Evolutionary conservation across 192 early-diverging fungal genomes (phyloP), one percentile per base, ranked within the genome.

Genomic region (Coemansia sp.): DNA sequence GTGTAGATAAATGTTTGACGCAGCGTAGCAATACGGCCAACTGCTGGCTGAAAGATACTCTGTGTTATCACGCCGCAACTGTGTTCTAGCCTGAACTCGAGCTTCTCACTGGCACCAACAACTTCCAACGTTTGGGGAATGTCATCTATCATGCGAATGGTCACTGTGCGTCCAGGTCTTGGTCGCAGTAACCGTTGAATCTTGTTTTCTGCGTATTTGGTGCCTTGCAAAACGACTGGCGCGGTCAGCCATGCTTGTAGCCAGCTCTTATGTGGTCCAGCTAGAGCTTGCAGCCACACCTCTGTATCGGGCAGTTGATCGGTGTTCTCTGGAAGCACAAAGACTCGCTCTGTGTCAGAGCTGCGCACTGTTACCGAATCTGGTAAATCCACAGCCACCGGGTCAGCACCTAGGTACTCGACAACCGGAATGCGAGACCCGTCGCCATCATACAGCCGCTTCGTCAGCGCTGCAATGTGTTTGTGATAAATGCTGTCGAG

Each of bases 51-150:
- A 73, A 54, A 77, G 69, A 60, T 76, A 63, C 17, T 82, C 77
- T 27, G 77, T 66, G 53, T 78, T 38, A 75, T 76, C 12, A 17
- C n/a, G 52, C 85, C 86, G 43, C 92, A 87, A 45, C 85, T 82
- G 67, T 90, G 91, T 75, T 90, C 92, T 47, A 94, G 91, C 61
- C 91, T 89, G 72, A 88, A 89, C 52, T 83, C 55, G 62, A 95
- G 84, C 81, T 89, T 89, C 66, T 84, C 82, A 22, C 84, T 87
- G 65, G 86, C 0, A 22, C 49, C 32, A 1, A 39, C 12, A 25
- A 62, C 45, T 5, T 41, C 57, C n/a, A 59, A 49, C 1, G 39
- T 29, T 32, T 41, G 24, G 1, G 65, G 69, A 12, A 47, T 22
- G 2, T 12, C 27, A 21, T 60, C 52, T n/a, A 4, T 6, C 9